These are phyloP conservation scores for Chrysosporium queenslandicum DNA, from an alignment of 2,329 filamentous ascomycete species.

Conservation along the genomic window DNA sequence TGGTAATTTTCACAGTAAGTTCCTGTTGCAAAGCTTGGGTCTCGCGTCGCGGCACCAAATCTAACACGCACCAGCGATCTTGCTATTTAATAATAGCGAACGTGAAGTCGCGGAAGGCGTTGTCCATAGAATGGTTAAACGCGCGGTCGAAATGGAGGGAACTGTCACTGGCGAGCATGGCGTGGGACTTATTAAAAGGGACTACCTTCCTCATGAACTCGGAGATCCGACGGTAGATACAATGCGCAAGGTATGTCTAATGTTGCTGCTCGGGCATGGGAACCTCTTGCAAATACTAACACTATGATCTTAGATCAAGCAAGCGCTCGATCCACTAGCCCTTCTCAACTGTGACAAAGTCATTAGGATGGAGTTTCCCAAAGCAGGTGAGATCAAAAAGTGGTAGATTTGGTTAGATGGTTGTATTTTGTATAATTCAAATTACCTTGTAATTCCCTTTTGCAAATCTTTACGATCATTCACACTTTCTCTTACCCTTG, in stretches of 20 bases:
- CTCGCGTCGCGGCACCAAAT: neutral
- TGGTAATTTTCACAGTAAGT: constrained; percentile 59
- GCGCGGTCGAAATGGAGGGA: constrained; percentile 59
- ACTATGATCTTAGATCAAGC: constrained; percentile 44
- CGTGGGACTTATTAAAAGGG: constrained; percentile 59
- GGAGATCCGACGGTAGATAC: constrained; percentile 51
- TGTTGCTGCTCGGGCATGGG: neutral
- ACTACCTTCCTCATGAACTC: constrained; percentile 53
- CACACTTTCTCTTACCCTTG: too few relatives aligned
- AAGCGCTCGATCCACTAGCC: constrained; percentile 56
- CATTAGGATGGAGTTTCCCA: constrained; percentile 45
- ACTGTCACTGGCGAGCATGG: constrained; percentile 65
- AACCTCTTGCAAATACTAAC: constrained; percentile 19
- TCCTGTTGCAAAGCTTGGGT: neutral
- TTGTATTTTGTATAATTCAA: too few relatives aligned
- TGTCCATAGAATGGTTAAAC: constrained; percentile 60
- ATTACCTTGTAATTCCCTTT: too few relatives aligned
- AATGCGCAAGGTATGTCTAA: constrained; percentile 50
- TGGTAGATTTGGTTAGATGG: too few relatives aligned
- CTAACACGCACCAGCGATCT: constrained; percentile 42
- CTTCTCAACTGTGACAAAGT: constrained; percentile 57
- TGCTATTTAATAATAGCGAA: constrained; percentile 52
- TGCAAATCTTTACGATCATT: too few relatives aligned
- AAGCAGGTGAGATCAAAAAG: constrained; percentile 40
- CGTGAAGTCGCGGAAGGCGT: constrained; percentile 47